Conservation (phyloP, 2,329 filamentous ascomycete genomes). For the Tolypocladium tropicale region DNA sequence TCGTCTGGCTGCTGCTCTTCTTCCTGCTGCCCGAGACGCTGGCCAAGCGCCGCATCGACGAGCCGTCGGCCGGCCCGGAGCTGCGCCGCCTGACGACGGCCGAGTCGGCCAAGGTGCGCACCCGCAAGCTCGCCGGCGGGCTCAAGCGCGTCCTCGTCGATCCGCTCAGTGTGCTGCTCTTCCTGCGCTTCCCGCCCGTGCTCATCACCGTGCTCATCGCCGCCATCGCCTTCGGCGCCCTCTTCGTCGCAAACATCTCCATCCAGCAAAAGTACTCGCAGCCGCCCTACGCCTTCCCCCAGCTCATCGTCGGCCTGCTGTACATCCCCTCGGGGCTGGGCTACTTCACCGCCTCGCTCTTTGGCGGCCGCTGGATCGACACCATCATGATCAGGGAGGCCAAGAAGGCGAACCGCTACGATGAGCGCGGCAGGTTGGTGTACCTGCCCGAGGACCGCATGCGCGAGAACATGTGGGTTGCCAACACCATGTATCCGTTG, state of each 20-base stretch:
- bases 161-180: conserved; percentile 59
- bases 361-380: conserved; percentile 72
- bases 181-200: conserved; percentile 66
- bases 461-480: conserved; percentile 72
- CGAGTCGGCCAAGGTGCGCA: conserved; percentile 48
- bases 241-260: conserved; percentile 71
- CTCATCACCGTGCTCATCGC: conserved; percentile 64
- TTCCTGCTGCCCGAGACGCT: conserved; percentile 59
- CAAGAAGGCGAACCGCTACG: conserved; percentile 56
- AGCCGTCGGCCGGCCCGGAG: conserved; percentile 1
- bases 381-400: conserved; percentile 71
- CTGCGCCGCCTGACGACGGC: conserved; percentile 45
- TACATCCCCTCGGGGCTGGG: conserved; percentile 70
- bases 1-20: conserved; percentile 44
- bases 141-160: conserved; percentile 58
- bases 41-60: conserved; percentile 18
- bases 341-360: conserved; percentile 57
- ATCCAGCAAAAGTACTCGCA: conserved; percentile 59
- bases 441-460: conserved; percentile 73
- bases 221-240: conserved; percentile 61
- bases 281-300: conserved; percentile 57
- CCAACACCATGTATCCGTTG: conserved; percentile 57
- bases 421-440: conserved; percentile 53
- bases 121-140: conserved; percentile 40
- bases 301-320: conserved; percentile 60